Base-by-base conservation (phyloP, 2,329 filamentous ascomycete species). In the Fusarium sacchari region DNA sequence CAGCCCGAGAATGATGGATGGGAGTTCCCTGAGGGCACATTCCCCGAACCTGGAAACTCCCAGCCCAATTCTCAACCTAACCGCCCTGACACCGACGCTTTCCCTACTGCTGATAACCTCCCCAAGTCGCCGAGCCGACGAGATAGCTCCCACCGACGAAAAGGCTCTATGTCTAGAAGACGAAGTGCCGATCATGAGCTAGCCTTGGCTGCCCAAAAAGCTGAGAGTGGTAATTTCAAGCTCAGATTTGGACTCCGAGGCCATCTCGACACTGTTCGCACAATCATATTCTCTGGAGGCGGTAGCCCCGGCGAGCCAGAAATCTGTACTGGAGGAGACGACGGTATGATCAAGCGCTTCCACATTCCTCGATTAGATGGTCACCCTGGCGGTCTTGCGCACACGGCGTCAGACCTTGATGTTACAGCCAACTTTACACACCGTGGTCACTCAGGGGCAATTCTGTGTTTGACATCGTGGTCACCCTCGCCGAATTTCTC, bases 301-400 rank as follows among this genome's bases (percentile, higher is more conserved):
- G 96, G 96, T 69, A 98, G 95, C 79, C 95, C 95, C 7, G 94
- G 94, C 7, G 96, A 99, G 80, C 96, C 96, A 4, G 96, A 99
- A 82, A 96, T 99, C 60, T 98, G 96, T 83, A 99, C 96, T 7
- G 94, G 94, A 56, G 94, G 96, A 63, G 96, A 99, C 78, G 96
- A 99, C 80, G 96, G 96, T 64, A 93, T 96, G 77, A 93, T 99
- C 81, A 99, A 99, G 83, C 91, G 96, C 59, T 99, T 97, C 92
- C 95, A 97, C 78, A 95, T 99, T 68, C 96, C 96, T 15, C 92
- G 93, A 46, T 93, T 95, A 73, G 93, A 92, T 63, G 77, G 84
- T 80, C 80, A 89, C 83, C 75, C 83, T 12, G 81, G 79, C 28
- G 75, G 78, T n/a, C 68, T 80, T 37, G 81, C 86, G 69, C 88